Evolutionary conservation across 2,329 filamentous ascomycete species (phyloP), one percentile per base, ranked within the genome.

Genomic region (Paramyrothecium sp.): DNA sequence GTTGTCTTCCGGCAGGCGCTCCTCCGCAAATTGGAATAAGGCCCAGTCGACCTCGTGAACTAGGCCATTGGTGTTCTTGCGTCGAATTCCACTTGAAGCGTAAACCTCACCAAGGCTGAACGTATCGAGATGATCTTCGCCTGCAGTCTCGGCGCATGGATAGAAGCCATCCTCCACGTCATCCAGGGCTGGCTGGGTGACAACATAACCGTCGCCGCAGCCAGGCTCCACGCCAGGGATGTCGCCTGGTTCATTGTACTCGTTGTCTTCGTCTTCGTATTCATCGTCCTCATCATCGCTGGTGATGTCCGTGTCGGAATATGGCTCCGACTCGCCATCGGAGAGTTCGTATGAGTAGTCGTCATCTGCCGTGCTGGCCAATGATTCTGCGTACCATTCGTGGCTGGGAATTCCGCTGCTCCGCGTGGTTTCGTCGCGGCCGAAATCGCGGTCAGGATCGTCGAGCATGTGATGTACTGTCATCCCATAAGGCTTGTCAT

Each of bases 391-490:
- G 56, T 78, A 78, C 78, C 77, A 80, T 17, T 75, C 73, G 5
- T 75, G 71, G 7, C 68, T 68, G 1, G 64, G 71, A 56, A 66
- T 71, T 38, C 66, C 78, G 73, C 69, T 81, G 73, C 70, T 81
- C 49, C 67, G 71, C 53, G 64, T 51, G 3, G 64, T 63, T 47
- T 72, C 62, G 22, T 56, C 59, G 11, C 63, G 62, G 1, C 63
- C 65, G 38, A 75, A 75, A 11, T 80, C 76, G 54, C 74, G 72
- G 3, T 84, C 83, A 1, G 84, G 85, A 57, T 87, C 84, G 78
- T 97, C 94, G 2, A 98, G 84, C 87, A 98, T 94, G 72, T 98
- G 94, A 68, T 98, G 94, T 0, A 98, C 94, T 21, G 92, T 97
- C 91, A 98, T 95, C 13, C 94, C 94, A 67, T 92, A 95, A 0